Conservation (phyloP, 305 asterid genomes). For the Fraxinus nigra region DNA sequence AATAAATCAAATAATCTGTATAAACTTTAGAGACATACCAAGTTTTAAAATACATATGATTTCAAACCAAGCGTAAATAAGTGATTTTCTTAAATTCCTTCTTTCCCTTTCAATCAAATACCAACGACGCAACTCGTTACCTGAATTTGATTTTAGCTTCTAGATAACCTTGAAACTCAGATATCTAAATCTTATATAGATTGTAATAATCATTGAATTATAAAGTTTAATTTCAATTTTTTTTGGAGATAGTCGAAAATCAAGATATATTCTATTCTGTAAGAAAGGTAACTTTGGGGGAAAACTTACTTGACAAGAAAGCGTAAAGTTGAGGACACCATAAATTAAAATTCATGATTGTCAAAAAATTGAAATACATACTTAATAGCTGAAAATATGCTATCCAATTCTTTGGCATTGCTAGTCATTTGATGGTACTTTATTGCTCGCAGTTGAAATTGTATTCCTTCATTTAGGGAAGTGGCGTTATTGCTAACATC, state of each 20-base stretch:
- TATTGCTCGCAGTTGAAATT: background rate
- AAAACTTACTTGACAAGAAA: background rate
- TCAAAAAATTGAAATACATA: background rate
- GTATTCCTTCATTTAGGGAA: conserved; percentile 8
- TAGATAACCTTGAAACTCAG: background rate
- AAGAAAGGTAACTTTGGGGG: background rate
- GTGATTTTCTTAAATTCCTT: background rate
- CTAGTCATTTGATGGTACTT: conserved; percentile 5
- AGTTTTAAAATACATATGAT: background rate
- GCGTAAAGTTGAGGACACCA: background rate
- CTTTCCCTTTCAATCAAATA: background rate
- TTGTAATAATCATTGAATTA: background rate
- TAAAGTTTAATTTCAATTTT: background rate
- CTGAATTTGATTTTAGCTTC: background rate
- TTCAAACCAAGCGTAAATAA: background rate
- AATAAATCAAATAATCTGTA: background rate
- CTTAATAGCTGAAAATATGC: background rate
- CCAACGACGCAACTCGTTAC: background rate
- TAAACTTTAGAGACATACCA: background rate
- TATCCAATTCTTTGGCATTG: background rate
- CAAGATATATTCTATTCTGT: background rate
- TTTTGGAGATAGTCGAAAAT: background rate
- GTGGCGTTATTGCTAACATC: conserved; percentile 15
- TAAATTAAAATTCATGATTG: background rate
- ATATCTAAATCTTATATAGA: background rate